Conservation (phyloP, 306 rosid species). For the Pachyrhizus erosus region DNA sequence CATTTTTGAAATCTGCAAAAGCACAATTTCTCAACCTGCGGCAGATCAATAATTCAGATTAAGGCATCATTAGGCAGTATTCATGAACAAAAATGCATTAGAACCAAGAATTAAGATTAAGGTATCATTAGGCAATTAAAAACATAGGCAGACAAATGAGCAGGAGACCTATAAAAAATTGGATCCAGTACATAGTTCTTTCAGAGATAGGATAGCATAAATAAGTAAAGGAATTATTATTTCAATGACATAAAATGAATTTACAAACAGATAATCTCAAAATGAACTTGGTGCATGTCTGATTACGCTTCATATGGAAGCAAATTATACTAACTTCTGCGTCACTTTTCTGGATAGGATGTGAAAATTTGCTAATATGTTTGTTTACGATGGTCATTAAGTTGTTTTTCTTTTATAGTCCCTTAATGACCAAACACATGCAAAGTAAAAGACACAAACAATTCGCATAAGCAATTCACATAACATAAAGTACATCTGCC, state of each 20-base stretch:
- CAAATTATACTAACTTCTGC: neutral
- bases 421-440: neutral
- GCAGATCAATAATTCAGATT: neutral
- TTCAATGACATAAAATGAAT: neutral
- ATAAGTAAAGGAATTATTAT: neutral
- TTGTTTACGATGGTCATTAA: too few relatives aligned
- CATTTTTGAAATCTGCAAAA: slow-evolving; percentile 74
- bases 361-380: neutral
- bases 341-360: neutral
- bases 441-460: neutral
- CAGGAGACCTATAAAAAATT: neutral
- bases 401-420: neutral
- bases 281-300: neutral
- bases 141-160: neutral
- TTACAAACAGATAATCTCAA: neutral
- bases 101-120: neutral
- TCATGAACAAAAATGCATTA: neutral
- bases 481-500: neutral
- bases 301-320: neutral
- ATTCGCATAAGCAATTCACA: neutral
- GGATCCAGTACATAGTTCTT: neutral
- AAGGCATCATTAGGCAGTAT: neutral
- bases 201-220: neutral
- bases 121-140: neutral
- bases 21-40: slow-evolving; percentile 82